phyloP scores from a whole-genome alignment of 208 protist genomes.

The Entamoeba invadens region DNA sequence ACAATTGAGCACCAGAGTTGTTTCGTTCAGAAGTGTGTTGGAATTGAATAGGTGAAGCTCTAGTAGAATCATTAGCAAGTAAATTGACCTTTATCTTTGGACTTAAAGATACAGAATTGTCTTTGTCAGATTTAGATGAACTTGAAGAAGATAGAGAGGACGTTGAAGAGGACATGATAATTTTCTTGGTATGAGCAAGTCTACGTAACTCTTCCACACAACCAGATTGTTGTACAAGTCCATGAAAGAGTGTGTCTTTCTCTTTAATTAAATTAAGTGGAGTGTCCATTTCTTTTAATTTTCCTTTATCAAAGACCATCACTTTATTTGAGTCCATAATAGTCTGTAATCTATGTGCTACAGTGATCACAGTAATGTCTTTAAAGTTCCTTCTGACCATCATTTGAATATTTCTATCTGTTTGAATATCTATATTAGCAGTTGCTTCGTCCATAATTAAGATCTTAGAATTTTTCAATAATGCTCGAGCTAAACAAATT shows the following conservation, averaged over 20 bases:
- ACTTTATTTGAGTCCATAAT: constrained; percentile 54
- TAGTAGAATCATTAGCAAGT: not conserved
- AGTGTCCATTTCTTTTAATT: not conserved
- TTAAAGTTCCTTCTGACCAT: constrained; percentile 12
- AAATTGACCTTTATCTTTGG: not conserved
- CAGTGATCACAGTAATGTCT: constrained; percentile 13
- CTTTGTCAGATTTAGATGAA: not conserved
- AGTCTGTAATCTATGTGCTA: constrained; percentile 29
- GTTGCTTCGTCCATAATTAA: constrained; percentile 31
- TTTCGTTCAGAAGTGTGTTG: not conserved
- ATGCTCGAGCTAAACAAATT: constrained; percentile 22
- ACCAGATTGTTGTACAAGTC: not conserved
- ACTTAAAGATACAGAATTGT: no score
- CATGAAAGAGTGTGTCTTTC: not conserved
- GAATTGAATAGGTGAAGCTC: not conserved
- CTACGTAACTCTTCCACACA: not conserved
- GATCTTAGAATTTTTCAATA: constrained; percentile 5
- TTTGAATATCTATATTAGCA: constrained; percentile 4
- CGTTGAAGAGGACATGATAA: not conserved
- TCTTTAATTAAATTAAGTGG: constrained; percentile 24
- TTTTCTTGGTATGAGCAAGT: not conserved
- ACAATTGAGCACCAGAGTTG: not conserved
- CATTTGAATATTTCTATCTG: constrained; percentile 19
- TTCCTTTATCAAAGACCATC: constrained; percentile 40
- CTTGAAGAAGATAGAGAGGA: not conserved